Evolutionary conservation across 2,329 filamentous ascomycete genomes (phyloP), one percentile per base, ranked within the genome.

Genomic region (Botrytis fragariae): DNA sequence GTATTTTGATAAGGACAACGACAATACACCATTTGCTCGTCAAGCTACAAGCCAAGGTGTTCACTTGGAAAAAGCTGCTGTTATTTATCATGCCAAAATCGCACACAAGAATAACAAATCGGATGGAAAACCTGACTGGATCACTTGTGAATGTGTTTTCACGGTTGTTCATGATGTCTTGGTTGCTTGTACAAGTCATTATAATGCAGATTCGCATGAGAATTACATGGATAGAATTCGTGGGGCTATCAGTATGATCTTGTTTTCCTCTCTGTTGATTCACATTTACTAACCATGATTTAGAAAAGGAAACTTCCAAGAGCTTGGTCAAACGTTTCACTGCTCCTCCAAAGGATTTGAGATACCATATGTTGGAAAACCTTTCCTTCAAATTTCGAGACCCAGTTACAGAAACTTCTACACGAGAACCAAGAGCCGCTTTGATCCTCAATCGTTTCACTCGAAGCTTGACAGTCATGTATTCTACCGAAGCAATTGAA

Each of bases 341-440:
- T 4, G 93, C 91, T 39, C 95, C 93, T 12, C 92, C 93, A 22
- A 87, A 90, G 78, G 94, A 97, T 79, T 93, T 93, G 29, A 90
- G 93, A 76, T 97, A 97, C 81, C 93, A 96, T 83, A 97, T 97
- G 93, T 84, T 97, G 80, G 92, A 93, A 72, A 92, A 95, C 76
- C 85, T 97, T 25, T 97, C 94, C 18, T 88, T 90, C 79, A 96
- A 95, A 81, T 97, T 97, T 83, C 86, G 86, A 76, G 86, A 87
- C 81, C 84, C 89, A 0, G 84, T 88, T 25, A 60, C 59, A 29
- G 91, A 85, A 64, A 79, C 82, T 6, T 87, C 87, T 76, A 87
- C 89, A 72, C 91, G 93, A 76, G 94, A 97, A 81, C 93, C 93
- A 14, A 88, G 94, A 59, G 94, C 93, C 4, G 93, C 94, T 29